Evolutionary conservation across 2,329 filamentous ascomycete genomes (phyloP), one percentile per base, ranked within the genome.

Genomic region (Bipolaris zeicola): DNA sequence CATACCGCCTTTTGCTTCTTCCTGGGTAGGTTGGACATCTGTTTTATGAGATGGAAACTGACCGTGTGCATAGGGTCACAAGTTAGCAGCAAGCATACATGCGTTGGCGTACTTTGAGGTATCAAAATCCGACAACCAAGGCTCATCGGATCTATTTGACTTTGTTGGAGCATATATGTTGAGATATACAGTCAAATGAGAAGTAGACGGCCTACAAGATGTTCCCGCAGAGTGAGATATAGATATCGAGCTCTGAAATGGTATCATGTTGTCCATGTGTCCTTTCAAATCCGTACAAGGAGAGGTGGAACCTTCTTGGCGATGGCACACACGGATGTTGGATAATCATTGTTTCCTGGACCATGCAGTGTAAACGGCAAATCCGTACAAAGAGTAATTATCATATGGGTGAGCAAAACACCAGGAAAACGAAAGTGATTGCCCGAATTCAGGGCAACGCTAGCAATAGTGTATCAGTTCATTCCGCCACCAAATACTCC

Each of bases 61-160:
- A 50, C 5, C 4, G 26, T 10, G 11, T 5, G 20, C 11, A 3
- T 10, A 66, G 62, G 60, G 53, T 14, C 58, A 62, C n/a, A 58
- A 41, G n/a, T 38, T 64, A 10, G 61, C 55, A n/a, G 47, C 44
- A 6, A 54, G 50, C n/a, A 64, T 64, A 7, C 43, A 42, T 1
- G 60, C 61, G 1, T 46, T 57, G 18, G 64, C 59, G 3, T 66
- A 66, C 28, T 64, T 67, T 26, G 59, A 63, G 39, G 63, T 63
- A 10, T 64, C 64, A 6, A 57, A 54, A 14, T 28, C 47, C 10
- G 54, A 50, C 4, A 52, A 26, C 18, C 49, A 53, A 45, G 60
- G 60, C 3, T 45, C 66, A 2, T 52, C 56, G 2, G 54, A 56
- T 18, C 36, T 66, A 5, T 67, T 64, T 31, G 45, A 57, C 13